Evolutionary conservation across 164 flowering plant species (phyloP), one percentile per base, ranked within the genome.

Genomic region (Tinospora cordifolia): DNA sequence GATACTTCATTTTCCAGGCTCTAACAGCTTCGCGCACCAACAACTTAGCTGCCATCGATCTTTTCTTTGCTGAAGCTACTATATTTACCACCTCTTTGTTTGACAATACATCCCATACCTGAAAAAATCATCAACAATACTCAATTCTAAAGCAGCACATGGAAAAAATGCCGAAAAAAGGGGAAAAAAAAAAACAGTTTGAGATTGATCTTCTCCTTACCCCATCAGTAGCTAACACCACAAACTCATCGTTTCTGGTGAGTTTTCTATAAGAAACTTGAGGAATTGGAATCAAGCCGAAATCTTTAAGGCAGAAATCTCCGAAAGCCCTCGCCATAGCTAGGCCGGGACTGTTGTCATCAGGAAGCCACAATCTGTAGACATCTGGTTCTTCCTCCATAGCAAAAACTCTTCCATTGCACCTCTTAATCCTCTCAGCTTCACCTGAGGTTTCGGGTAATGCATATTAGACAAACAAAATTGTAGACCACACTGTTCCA

Each of bases 241-340:
- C 79, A 67, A 93, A 93, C 67, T 93, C 92, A 71, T 93, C 98
- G 1, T 72, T 69, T 4, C 66, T 71, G 0, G 85, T 87, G 1
- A 93, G 77, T 70, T 78, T 87, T 74, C 88, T 81, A 60, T 85
- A 83, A 24, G 77, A 83, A 40, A 93, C 71, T 64, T 85, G 78
- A 19, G 98, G 98, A 12, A 67, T 66, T n/a, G 91, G 85, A 39
- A 86, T 86, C 62, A 91, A 82, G 26, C 97, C 97, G 47, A 73
- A 85, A 67, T 87, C 90, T 79, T 91, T 93, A 11, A 93, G 75
- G 82, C 98, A 93, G 75, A 89, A 90, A 73, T 91, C 97, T 30
- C 96, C 97, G 49, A 93, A 90, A 63, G 98, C 93, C 71, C 96
- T 79, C 7, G 98, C 80, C 97, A 91, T 91, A 14, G 98, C 98